Conservation (phyloP, 140 eudicot genomes). For the Erigeron philadelphicus region DNA sequence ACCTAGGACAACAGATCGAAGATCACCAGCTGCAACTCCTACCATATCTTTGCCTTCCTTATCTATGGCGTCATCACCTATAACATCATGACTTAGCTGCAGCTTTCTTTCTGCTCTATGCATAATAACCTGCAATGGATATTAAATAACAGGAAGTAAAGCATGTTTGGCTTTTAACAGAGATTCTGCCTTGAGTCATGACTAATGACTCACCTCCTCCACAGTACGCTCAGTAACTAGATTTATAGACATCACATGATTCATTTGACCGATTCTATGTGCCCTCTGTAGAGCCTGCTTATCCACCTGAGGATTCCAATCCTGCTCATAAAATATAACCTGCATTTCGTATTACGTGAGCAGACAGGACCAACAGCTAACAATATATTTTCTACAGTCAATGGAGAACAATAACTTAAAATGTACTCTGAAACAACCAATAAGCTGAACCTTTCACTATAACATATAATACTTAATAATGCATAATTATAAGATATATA, state of each 20-base stretch:
- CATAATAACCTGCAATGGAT: conserved; percentile 65
- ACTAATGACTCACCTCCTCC: conserved; percentile 66
- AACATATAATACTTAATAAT: neutral
- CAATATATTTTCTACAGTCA: neutral
- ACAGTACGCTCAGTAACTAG: conserved; percentile 68
- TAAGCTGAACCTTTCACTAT: neutral
- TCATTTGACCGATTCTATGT: conserved; percentile 89
- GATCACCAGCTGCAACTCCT: conserved; percentile 58
- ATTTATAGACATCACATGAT: conserved; percentile 76
- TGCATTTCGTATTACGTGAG: conserved; percentile 27
- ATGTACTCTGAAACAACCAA: neutral
- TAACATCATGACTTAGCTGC: conserved; percentile 80
- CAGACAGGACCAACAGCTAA: neutral
- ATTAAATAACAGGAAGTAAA: conserved; percentile 7
- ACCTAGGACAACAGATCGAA: conserved; percentile 71
- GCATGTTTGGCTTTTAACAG: neutral
- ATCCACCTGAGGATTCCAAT: conserved; percentile 99
- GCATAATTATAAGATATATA: neutral
- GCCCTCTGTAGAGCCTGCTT: conserved; percentile 98
- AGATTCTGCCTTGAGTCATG: neutral
- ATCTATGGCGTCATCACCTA: conserved; percentile 56
- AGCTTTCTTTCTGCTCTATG: conserved; percentile 85
- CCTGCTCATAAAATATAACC: conserved; percentile 98
- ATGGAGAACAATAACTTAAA: neutral
- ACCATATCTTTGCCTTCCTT: conserved; percentile 46